Percentiles rank a stretch among this genome's conserved stretches.
phyloP scores from a whole-genome alignment of 2,329 filamentous ascomycete species.

The Ascochyta fabae region DNA sequence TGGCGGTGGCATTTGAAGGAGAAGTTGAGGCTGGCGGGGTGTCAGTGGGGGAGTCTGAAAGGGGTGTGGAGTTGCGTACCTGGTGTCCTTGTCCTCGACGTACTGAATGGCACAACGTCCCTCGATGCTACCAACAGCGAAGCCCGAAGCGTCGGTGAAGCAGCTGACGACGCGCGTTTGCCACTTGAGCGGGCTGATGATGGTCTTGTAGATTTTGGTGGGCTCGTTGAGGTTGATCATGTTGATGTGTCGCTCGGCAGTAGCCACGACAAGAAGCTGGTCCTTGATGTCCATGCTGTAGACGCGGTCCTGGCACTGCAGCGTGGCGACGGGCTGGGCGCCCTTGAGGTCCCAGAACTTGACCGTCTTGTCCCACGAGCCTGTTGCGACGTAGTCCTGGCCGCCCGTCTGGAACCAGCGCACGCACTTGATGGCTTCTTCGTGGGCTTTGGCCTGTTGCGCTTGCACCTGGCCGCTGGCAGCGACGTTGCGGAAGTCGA shows the following conservation, averaged over 20 bases:
- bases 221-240: conserved; percentile 90
- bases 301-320: conserved; percentile 76
- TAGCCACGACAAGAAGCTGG: conserved; percentile 87
- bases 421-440: conserved; percentile 79
- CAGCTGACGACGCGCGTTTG: conserved; percentile 95
- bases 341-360: conserved; percentile 84
- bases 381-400: conserved; percentile 85
- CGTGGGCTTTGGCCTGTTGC: conserved; percentile 73
- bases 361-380: conserved; percentile 89
- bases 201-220: conserved; percentile 90
- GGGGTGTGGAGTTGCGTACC: conserved; percentile 45
- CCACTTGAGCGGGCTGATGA: conserved; percentile 97
- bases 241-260: conserved; percentile 95
- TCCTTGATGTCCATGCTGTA: conserved; percentile 93
- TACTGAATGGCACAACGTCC: conserved; percentile 98
- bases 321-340: conserved; percentile 67
- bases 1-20: conserved; percentile 99
- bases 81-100: conserved; percentile 91
- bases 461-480: conserved; percentile 34
- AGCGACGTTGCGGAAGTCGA: conserved; percentile 70
- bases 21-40: conserved; percentile 74
- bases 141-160: conserved; percentile 89
- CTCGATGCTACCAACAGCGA: conserved; percentile 95
- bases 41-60: conserved; percentile 17
- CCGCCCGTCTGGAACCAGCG: conserved; percentile 67